A percentile compares a stretch with the other conserved stretches of the same genome.
phyloP scores from a whole-genome alignment of 441 rosid species.

The Manihot esculenta region DNA sequence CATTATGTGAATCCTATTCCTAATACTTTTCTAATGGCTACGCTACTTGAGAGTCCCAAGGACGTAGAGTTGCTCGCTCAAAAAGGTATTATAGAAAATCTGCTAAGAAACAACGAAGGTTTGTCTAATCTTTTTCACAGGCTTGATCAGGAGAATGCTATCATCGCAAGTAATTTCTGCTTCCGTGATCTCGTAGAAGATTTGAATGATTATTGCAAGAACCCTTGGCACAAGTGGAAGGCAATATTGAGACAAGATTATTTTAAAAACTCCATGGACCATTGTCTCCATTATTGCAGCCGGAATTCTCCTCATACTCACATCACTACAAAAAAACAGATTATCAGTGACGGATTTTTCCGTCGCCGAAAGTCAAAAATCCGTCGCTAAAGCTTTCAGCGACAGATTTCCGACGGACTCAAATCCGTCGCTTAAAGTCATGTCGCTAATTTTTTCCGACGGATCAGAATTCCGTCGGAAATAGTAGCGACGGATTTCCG shows the following conservation, averaged over 20 bases:
- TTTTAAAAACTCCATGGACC: conserved; percentile 24
- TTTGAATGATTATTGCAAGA: conserved; percentile 6
- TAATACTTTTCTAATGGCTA: conserved; percentile 19
- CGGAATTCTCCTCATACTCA: conserved; percentile 13
- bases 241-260: conserved; percentile 13
- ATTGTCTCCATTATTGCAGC: conserved; percentile 21
- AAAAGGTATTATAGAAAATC: background rate
- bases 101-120: background rate
- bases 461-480: too few relatives aligned
- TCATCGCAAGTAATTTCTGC: conserved; percentile 25
- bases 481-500: too few relatives aligned
- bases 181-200: conserved; percentile 14
- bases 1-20: conserved; percentile 20
- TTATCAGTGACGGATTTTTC: too few relatives aligned
- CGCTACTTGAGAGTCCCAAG: conserved; percentile 10
- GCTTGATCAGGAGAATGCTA: conserved; percentile 17
- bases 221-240: conserved; percentile 20
- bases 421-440: too few relatives aligned
- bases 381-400: too few relatives aligned
- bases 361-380: too few relatives aligned
- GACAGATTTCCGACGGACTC: too few relatives aligned
- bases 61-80: conserved; percentile 31
- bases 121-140: conserved; percentile 10
- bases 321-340: too few relatives aligned
- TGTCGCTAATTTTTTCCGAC: too few relatives aligned